Base-by-base conservation (phyloP, 2,329 filamentous ascomycete species). In the Verticillium isaacii region DNA sequence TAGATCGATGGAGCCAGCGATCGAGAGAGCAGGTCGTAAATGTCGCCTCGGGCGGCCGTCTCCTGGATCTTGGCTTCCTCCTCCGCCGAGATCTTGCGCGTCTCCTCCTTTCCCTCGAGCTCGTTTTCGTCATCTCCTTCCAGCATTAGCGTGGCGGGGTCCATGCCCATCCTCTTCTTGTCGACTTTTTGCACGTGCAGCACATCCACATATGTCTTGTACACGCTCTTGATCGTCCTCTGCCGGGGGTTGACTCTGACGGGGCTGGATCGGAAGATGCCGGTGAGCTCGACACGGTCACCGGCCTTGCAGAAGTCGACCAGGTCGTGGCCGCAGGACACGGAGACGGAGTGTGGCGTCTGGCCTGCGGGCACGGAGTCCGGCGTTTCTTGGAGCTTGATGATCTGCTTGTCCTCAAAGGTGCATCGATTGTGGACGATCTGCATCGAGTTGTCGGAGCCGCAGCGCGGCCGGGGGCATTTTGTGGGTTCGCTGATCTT, bases 221-320 rank as follows among this genome's bases (percentile, higher is more conserved):
- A 97, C 45, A 99, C 87, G 65, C 92, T 91, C 82, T 97, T 98
- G 71, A 98, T 88, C 0, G 92, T 91, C 64, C 95, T 85, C 78
- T 97, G 93, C 23, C 93, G 89, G 25, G 95, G 94, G 72, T 98
- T 99, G 65, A 98, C 88, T 23, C 95, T 89, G 60, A 99, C 93
- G 56, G 94, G 92, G 67, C 91, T 97, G 72, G 93, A 93, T 66
- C 95, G 90, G 85, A 98, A 99, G 68, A 99, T 96, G 69, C 95
- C 95, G 8, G 95, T 99, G 63, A 99, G 89, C 75, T 97, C 89
- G 41, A 99, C 89, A 63, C 95, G 88, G 74, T 99, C 95, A 86
- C 95, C 95, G 60, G 95, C 95, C 76, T 97, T 98, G 83, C 95
- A 98, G 61, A 97, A 89, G 77, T 99, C 95, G 1, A 99, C 96